These are phyloP conservation scores for Nemophila menziesii DNA, from an alignment of 257 asterid genomes.

Conservation along the genomic window DNA sequence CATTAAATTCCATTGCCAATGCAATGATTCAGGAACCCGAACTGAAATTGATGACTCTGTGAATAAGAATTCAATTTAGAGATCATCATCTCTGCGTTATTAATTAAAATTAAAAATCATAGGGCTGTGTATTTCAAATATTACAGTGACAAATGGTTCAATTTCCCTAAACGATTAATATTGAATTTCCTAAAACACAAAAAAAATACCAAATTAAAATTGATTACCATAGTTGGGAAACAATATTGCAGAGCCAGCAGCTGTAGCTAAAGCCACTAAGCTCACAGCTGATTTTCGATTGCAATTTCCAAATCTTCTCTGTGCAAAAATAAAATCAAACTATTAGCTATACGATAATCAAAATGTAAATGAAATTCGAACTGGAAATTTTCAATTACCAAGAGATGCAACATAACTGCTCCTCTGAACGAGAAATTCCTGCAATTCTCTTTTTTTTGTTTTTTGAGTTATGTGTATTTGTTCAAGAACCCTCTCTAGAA, in stretches of 20 bases:
- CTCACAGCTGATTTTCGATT: conserved; percentile 29
- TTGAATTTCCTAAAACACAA: too few relatives aligned
- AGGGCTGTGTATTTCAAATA: too few relatives aligned
- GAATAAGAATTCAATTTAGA: neutral
- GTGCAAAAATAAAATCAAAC: conserved; percentile 18
- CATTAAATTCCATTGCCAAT: conserved; percentile 32
- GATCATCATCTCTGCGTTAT: neutral
- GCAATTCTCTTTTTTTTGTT: neutral
- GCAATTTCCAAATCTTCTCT: conserved; percentile 28
- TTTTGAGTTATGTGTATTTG: neutral
- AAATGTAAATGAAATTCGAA: too few relatives aligned
- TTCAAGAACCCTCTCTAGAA: neutral
- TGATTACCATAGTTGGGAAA: conserved; percentile 22
- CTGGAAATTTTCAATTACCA: conserved; percentile 5
- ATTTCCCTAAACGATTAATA: too few relatives aligned
- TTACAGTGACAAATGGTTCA: too few relatives aligned
- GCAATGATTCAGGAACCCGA: conserved; percentile 30
- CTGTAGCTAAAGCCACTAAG: conserved; percentile 41
- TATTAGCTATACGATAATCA: too few relatives aligned
- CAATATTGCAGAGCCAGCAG: conserved; percentile 47
- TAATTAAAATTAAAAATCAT: neutral
- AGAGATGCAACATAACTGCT: conserved; percentile 7
- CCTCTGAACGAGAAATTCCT: neutral
- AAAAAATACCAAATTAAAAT: too few relatives aligned
- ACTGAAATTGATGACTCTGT: conserved; percentile 30